Evolutionary conservation across 495 filamentous ascomycete species (phyloP).

Genomic region (Pseudotulostoma volvatum): DNA sequence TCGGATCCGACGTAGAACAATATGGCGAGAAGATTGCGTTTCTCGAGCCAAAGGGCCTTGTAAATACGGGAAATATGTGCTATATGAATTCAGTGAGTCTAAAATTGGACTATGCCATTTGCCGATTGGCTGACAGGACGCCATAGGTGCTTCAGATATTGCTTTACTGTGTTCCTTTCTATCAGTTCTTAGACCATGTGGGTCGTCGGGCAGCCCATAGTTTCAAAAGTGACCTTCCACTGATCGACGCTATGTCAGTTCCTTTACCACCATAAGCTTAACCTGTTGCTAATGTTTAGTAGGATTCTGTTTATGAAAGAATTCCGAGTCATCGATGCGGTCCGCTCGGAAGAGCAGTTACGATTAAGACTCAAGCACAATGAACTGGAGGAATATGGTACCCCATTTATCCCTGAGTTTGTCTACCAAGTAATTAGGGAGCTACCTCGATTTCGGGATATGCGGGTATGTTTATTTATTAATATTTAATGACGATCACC

Average conservation of each 20-base stretch:
- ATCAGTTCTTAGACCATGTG: constrained; percentile 79
- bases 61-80: constrained; percentile 98
- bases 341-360: constrained; percentile 55
- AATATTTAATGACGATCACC: not conserved
- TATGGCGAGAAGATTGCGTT: constrained; percentile 55
- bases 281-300: constrained; percentile 1
- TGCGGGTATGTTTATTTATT: constrained; percentile 46
- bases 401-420: constrained; percentile 83
- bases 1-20: constrained; percentile 40
- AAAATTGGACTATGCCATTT: too few species aligned
- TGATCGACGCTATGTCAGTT: constrained; percentile 83
- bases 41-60: constrained; percentile 82
- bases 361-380: constrained; percentile 54
- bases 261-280: not conserved
- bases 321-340: constrained; percentile 71
- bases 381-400: constrained; percentile 81
- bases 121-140: not conserved
- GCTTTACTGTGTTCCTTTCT: constrained; percentile 85
- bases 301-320: constrained; percentile 96
- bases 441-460: constrained; percentile 74
- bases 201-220: constrained; percentile 69
- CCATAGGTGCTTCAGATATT: constrained; percentile 78
- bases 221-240: constrained; percentile 85
- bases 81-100: constrained; percentile 95
- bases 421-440: constrained; percentile 84